phyloP scores from a whole-genome alignment of 306 rosid species.

The Amphicarpaea edgeworthii region DNA sequence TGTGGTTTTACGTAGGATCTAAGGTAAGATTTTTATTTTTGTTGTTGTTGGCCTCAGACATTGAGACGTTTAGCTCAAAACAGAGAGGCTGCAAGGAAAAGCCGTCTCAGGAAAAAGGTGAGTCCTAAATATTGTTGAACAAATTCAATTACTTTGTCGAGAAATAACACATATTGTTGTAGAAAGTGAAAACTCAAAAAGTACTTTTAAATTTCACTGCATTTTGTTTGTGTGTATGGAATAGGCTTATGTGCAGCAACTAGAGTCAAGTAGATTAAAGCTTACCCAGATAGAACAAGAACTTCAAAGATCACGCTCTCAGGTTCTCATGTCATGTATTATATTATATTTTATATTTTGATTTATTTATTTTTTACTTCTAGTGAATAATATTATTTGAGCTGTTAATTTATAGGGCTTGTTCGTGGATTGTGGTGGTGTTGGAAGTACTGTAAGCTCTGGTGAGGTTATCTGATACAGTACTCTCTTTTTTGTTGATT shows the following conservation, averaged over 20 bases:
- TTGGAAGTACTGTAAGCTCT: slow-evolving; percentile 69
- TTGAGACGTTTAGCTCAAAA: slow-evolving; percentile 94
- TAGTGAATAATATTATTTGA: slow-evolving; percentile 24
- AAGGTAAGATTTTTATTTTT: not conserved
- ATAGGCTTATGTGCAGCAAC: slow-evolving; percentile 93
- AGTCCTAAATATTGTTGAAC: slow-evolving; percentile 2
- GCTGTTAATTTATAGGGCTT: slow-evolving; percentile 59
- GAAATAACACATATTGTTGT: not conserved
- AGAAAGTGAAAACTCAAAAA: slow-evolving; percentile 1
- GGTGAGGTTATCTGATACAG: slow-evolving; percentile 59
- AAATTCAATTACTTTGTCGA: slow-evolving; percentile 1
- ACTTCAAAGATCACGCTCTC: slow-evolving; percentile 87
- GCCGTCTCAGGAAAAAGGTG: slow-evolving; percentile 95
- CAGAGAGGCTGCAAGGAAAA: slow-evolving; percentile 80
- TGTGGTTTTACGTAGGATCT: not conserved
- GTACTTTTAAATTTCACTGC: not conserved
- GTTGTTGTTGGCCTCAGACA: slow-evolving; percentile 59
- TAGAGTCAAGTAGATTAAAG: slow-evolving; percentile 88
- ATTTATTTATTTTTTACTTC: not conserved
- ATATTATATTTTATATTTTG: not conserved
- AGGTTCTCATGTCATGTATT: slow-evolving; percentile 58
- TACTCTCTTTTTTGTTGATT: not conserved
- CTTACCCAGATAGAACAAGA: slow-evolving; percentile 91
- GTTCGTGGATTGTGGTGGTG: slow-evolving; percentile 70
- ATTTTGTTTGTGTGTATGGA: slow-evolving; percentile 9